Percentiles rank a stretch among this genome's conserved stretches.
Conservation (phyloP, 192 early-diverging fungal species). For the Backusella parvicylindrica region DNA sequence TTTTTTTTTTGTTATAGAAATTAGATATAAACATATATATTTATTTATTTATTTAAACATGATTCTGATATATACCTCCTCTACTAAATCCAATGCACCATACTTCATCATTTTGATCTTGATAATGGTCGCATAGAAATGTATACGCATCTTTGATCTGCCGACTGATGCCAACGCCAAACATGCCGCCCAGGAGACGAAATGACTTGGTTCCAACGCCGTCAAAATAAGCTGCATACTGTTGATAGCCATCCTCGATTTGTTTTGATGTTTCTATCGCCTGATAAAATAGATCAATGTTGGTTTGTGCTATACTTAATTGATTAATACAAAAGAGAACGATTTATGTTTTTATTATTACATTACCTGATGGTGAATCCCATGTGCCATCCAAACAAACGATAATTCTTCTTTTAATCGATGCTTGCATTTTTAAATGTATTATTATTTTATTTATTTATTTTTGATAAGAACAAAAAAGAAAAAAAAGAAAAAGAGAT, state of each 20-base stretch:
- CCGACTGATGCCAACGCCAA: conserved; percentile 9
- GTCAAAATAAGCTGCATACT: conserved; percentile 10
- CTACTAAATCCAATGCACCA: conserved; percentile 23
- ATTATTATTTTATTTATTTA: too few relatives aligned
- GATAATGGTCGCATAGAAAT: neutral
- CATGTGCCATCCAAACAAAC: conserved; percentile 13
- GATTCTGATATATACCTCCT: conserved; percentile 24
- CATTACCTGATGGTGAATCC: conserved; percentile 8
- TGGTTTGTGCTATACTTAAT: neutral
- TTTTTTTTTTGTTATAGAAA: neutral
- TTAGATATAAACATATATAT: too few relatives aligned
- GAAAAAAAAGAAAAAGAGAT: neutral
- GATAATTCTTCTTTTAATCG: neutral
- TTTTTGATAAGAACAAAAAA: neutral
- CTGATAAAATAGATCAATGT: neutral
- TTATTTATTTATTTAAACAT: too few relatives aligned
- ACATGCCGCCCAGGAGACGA: neutral
- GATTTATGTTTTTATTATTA: neutral
- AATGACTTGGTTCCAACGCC: conserved; percentile 10
- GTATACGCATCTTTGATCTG: conserved; percentile 17
- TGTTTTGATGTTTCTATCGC: neutral
- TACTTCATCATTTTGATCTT: conserved; percentile 16
- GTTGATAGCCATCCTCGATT: neutral
- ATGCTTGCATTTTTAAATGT: neutral
- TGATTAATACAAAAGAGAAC: neutral